phyloP scores from a whole-genome alignment of 306 rosid species.

The Aeschynomene evenia region DNA sequence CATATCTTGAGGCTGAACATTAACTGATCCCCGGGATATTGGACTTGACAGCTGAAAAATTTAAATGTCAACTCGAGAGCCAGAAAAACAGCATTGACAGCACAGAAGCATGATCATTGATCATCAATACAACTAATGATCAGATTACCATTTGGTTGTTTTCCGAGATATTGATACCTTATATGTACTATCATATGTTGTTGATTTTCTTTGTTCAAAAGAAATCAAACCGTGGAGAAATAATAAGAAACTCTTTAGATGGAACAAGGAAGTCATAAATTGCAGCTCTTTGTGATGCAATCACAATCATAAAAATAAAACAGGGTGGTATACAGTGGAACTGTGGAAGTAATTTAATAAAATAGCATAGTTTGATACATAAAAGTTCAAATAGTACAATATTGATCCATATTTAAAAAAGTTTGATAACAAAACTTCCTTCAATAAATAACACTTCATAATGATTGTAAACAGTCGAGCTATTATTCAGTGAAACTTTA shows the following conservation, averaged over 20 bases:
- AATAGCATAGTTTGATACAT: constrained; percentile 3
- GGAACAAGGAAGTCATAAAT: constrained; percentile 1
- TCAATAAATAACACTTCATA: neutral
- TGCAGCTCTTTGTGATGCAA: neutral
- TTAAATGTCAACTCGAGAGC: constrained; percentile 30
- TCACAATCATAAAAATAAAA: constrained; percentile 20
- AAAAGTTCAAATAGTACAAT: neutral
- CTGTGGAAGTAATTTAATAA: neutral
- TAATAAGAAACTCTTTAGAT: neutral
- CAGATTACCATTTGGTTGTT: neutral
- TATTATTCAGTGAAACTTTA: constrained; percentile 27
- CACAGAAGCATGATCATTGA: neutral
- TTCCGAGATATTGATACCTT: neutral
- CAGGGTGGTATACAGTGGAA: neutral
- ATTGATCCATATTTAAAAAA: neutral
- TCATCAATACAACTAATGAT: constrained; percentile 12
- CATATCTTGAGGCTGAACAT: constrained; percentile 59
- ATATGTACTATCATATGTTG: neutral
- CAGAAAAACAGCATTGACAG: constrained; percentile 22
- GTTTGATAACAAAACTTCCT: neutral
- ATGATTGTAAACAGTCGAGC: neutral
- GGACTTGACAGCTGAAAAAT: constrained; percentile 79
- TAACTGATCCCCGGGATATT: constrained; percentile 49
- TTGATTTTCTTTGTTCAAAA: constrained; percentile 11
- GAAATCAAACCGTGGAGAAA: neutral